Conservation (phyloP, 1,284 basidiomycete genomes). For the Microbotryum silenes-acaulis region DNA sequence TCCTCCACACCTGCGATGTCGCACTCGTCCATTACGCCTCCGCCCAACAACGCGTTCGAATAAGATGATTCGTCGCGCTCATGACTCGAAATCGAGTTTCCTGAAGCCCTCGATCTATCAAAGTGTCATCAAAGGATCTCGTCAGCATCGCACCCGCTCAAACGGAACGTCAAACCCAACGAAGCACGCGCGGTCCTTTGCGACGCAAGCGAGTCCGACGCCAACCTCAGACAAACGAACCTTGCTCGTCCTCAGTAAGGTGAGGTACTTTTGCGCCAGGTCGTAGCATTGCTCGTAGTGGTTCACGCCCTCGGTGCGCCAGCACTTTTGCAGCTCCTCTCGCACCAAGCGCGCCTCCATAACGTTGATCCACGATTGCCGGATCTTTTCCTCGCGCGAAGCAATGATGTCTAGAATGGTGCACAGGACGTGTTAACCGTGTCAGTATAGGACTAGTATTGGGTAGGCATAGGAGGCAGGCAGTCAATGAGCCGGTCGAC, state of each 20-base stretch:
- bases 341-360: conserved; percentile 90
- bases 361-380: conserved; percentile 86
- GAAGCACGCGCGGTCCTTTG: neutral
- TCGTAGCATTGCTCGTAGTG: conserved; percentile 82
- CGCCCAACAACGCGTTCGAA: neutral
- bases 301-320: conserved; percentile 75
- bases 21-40: too few relatives aligned
- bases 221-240: conserved; percentile 8
- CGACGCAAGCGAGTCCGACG: neutral
- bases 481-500: neutral
- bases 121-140: neutral
- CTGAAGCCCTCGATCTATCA: conserved; percentile 29
- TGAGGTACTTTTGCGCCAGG: conserved; percentile 73
- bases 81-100: conserved; percentile 30
- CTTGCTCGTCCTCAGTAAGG: conserved; percentile 74
- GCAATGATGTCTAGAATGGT: conserved; percentile 41
- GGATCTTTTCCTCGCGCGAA: conserved; percentile 68
- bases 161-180: too few relatives aligned
- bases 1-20: too few relatives aligned
- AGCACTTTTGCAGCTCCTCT: conserved; percentile 85
- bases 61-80: neutral
- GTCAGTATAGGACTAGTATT: neutral
- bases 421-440: neutral
- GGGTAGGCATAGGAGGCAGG: neutral
- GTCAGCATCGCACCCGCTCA: neutral